Base-by-base conservation (phyloP, 2,329 filamentous ascomycete species). In the Aureobasidium zeae region DNA sequence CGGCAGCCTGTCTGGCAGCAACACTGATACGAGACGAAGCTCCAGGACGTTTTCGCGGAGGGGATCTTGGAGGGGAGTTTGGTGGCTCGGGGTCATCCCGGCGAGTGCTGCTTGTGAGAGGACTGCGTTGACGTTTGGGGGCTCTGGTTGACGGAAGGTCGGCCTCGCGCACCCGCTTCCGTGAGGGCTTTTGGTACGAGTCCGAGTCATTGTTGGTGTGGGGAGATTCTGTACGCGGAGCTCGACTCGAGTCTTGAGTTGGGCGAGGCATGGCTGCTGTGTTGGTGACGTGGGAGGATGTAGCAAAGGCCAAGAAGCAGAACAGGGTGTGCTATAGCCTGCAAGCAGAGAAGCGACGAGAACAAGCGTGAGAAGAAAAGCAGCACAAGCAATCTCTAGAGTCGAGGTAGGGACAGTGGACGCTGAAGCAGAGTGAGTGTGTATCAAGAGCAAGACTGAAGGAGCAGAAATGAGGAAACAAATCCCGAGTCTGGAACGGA, bases 1-100 rank as follows among this genome's bases (percentile, higher is more conserved):
- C 76, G 43, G 82, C 80, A 17, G 77, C 77, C 53, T 84, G 79
- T 22, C 77, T 73, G 55, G 86, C 79, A 21, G 74, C 65, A 44
- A 77, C 76, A 22, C 76, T 76, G 49, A 89, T 78, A 49, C 83
- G 81, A 2, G 61, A 54, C 7, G 55, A 52, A 9, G 55, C 60
- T 17, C 61, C 61, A 15, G 61, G 60, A 25, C 62, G 56, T 49
- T 65, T 65, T 26, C 49, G 43, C 13, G 47, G 49, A 10, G 49
- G 43, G 29, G 46, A 48, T 15, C 34, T 25, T 8, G 51, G 60
- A 48, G 45, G 62, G 13, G 63, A 61, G 30, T 63, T 60, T 20
- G 58, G 57, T 9, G 49, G 50, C 17, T 56, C 55, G 3, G 30
- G 33, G 12, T 38, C 30, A 25, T 38, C 25, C 9, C 38, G 44